Percentiles rank a stretch among this genome's conserved stretches.
These are phyloP conservation scores for Heliocybe sulcata DNA, from an alignment of 1,284 basidiomycete genomes.

Conservation along the genomic window DNA sequence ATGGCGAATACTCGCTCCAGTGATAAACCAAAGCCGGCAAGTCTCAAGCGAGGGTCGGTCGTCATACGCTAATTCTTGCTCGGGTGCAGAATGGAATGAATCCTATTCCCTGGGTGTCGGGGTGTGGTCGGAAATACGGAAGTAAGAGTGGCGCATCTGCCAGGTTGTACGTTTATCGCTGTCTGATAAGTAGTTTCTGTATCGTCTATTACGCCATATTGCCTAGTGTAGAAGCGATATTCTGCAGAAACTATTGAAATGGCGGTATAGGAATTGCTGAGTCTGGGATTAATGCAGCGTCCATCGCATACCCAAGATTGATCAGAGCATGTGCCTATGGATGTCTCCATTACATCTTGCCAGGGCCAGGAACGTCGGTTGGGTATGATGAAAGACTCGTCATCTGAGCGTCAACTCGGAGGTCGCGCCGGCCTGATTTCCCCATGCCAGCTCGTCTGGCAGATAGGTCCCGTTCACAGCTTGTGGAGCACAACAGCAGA, in stretches of 20 bases:
- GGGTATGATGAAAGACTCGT: not conserved
- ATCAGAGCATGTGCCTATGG: not conserved
- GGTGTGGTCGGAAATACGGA: not conserved
- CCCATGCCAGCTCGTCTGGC: not conserved
- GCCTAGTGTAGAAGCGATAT: not conserved
- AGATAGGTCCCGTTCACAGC: not conserved
- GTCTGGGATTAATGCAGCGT: not conserved
- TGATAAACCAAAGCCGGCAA: too few relatives aligned
- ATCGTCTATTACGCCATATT: not conserved
- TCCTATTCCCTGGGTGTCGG: not conserved
- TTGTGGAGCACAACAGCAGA: not conserved
- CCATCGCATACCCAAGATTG: not conserved
- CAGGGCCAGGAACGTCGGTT: not conserved
- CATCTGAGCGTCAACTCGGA: not conserved
- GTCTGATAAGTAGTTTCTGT: not conserved
- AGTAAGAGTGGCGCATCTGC: not conserved
- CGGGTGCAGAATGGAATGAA: not conserved
- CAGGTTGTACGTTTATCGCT: not conserved
- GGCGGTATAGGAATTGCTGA: not conserved
- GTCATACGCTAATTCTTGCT: not conserved
- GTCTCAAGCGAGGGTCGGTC: not conserved
- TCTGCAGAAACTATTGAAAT: not conserved
- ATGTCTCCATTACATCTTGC: not conserved
- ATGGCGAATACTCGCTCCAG: conserved; percentile 64
- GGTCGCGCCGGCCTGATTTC: not conserved